Evolutionary conservation across 352 stramenopile genomes (phyloP).

Genomic region (Phytophthora boehmeriae): DNA sequence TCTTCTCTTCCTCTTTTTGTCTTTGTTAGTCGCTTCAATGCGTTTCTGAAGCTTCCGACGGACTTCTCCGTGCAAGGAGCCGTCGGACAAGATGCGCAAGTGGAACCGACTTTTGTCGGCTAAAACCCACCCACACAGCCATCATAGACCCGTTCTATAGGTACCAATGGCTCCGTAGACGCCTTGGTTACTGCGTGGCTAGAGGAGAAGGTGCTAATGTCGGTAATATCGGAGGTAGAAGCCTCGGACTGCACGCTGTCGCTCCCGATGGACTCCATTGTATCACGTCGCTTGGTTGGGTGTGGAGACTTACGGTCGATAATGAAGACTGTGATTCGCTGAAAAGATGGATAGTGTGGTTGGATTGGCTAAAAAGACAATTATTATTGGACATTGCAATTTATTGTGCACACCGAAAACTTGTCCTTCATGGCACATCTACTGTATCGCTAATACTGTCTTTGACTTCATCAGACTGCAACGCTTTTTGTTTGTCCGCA

Average conservation of each 20-base stretch:
- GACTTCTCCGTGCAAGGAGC: constrained; percentile 44
- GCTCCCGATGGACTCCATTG: constrained; percentile 24
- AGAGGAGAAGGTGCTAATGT: constrained; percentile 7
- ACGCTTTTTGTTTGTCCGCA: constrained; percentile 14
- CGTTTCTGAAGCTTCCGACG: constrained; percentile 20
- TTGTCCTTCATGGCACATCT: constrained; percentile 17
- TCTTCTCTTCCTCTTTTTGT: constrained; percentile 36
- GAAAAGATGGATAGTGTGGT: constrained; percentile 8
- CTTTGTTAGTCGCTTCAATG: neutral
- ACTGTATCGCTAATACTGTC: constrained; percentile 4
- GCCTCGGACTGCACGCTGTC: constrained; percentile 1
- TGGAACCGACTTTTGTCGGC: constrained; percentile 40
- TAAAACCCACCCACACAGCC: constrained; percentile 54
- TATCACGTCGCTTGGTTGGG: constrained; percentile 5
- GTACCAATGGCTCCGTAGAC: neutral
- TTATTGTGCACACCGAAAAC: neutral
- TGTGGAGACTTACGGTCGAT: constrained; percentile 1
- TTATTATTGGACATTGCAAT: neutral
- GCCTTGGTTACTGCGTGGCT: neutral
- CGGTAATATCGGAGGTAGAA: constrained; percentile 4
- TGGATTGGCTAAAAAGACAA: constrained; percentile 2
- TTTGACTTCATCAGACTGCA: constrained; percentile 10
- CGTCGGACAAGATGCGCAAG: constrained; percentile 46
- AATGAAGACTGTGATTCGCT: constrained; percentile 10
- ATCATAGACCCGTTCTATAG: constrained; percentile 48